A percentile compares a stretch with the other conserved stretches of the same genome.
These are phyloP conservation scores for Favolaschia claudopus DNA, from an alignment of 768 basidiomycete genomes.

Conservation along the genomic window DNA sequence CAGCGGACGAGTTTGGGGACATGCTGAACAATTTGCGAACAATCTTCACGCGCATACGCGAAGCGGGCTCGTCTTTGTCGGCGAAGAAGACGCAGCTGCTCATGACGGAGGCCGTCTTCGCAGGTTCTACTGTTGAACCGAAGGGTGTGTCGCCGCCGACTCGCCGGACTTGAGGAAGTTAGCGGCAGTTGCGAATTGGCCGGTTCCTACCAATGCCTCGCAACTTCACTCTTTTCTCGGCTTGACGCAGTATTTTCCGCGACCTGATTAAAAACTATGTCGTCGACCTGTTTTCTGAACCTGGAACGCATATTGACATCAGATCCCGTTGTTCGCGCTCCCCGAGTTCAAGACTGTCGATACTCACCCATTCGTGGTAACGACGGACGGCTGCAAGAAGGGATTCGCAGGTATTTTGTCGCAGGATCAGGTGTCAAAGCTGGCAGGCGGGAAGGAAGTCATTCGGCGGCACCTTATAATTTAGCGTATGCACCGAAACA, in stretches of 20 bases:
- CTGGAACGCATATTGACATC: too few species aligned
- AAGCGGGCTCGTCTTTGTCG: constrained; percentile 41
- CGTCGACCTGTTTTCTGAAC: too few species aligned
- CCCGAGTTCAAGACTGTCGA: too few species aligned
- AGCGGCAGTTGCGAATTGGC: constrained; percentile 44
- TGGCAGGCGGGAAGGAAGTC: constrained; percentile 29
- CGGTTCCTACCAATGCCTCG: constrained; percentile 33
- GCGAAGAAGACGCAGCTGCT: constrained; percentile 43
- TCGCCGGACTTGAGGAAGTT: constrained; percentile 46
- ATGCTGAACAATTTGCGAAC: constrained; percentile 31
- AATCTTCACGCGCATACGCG: constrained; percentile 36
- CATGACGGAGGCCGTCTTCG: constrained; percentile 43
- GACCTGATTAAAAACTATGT: constrained; percentile 43
- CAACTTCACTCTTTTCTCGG: constrained; percentile 44
- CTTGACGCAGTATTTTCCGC: constrained; percentile 41
- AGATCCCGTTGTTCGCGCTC: too few species aligned
- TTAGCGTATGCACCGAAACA: constrained; percentile 19
- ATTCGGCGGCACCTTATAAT: constrained; percentile 30
- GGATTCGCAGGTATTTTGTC: constrained; percentile 37
- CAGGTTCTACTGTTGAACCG: constrained; percentile 39
- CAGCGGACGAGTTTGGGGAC: constrained; percentile 40
- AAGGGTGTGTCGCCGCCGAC: constrained; percentile 42
- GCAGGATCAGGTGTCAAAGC: constrained; percentile 33
- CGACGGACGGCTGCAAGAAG: too few species aligned
- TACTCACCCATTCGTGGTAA: too few species aligned